phyloP scores from a whole-genome alignment of 306 rosid genomes.

The Quillaja saponaria region DNA sequence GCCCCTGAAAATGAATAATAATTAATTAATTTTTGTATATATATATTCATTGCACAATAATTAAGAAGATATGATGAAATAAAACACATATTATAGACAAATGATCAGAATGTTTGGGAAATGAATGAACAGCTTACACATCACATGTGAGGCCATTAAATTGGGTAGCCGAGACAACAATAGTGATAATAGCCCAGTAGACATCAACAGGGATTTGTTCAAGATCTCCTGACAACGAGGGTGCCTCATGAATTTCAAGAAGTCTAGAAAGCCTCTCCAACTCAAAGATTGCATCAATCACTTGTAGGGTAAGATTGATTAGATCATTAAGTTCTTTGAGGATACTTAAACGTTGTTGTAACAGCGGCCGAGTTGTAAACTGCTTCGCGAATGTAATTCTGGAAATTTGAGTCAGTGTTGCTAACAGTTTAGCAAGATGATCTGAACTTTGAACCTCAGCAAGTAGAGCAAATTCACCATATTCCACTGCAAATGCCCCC shows the following conservation, averaged over 20 bases:
- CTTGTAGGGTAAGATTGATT: slow-evolving; percentile 34
- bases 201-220: slow-evolving; percentile 35
- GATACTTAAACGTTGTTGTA: slow-evolving; percentile 14
- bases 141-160: slow-evolving; percentile 32
- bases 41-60: too few species aligned
- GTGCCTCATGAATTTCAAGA: slow-evolving; percentile 30
- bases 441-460: slow-evolving; percentile 36
- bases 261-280: slow-evolving; percentile 27
- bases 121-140: slow-evolving; percentile 24
- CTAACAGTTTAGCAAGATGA: slow-evolving; percentile 43
- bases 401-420: slow-evolving; percentile 37
- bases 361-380: background rate
- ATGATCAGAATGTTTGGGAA: too few species aligned
- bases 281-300: slow-evolving; percentile 35
- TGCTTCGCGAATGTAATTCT: slow-evolving; percentile 3
- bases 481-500: slow-evolving; percentile 50
- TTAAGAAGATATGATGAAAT: too few species aligned
- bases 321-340: slow-evolving; percentile 35
- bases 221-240: slow-evolving; percentile 27
- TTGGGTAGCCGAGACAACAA: slow-evolving; percentile 45
- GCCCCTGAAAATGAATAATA: too few species aligned
- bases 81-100: too few species aligned
- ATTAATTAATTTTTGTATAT: too few species aligned
- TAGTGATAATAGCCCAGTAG: slow-evolving; percentile 8
- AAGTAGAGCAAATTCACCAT: slow-evolving; percentile 53